Base-by-base conservation (phyloP, 306 rosid species). In the Casuarina equisetifolia region DNA sequence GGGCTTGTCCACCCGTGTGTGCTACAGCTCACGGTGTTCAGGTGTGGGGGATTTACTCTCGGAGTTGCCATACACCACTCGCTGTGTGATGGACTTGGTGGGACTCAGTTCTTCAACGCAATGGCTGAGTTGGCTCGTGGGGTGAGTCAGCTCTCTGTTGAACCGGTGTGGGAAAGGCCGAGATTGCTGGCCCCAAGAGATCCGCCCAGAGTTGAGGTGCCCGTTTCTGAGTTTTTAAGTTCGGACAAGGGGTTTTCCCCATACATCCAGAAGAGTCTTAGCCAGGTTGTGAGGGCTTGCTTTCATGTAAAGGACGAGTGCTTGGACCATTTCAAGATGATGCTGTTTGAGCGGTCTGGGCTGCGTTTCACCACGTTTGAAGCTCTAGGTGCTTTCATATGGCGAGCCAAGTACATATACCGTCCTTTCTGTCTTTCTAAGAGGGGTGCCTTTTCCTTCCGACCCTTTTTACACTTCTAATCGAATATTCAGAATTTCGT, bases 111-210 rank as follows among this genome's bases (percentile, higher is more conserved):
- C 78, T 94, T 94, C 78, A 88, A 81, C 35, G 86, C 88, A 9
- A 74, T 82, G 79, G 98, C 98, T 2, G 96, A 92, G 89, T 38
- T 89, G 52, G 97, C 96, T 5, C 97, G 97, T 12, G 94, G 97
- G 57, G 80, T 79, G 53, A 57, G 58, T 12, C 44, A 63, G 35
- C 43, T 82, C 11, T 62, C 77, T 42, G 62, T 83, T 32, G 80
- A 74, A 15, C 92, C 97, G 2, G 74, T 90, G 19, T 92, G 97
- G 97, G 73, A 89, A 1, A 79, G 98, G 9, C 82, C 58, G 1
- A 53, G 2, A 16, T 35, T 90, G 83, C 42, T 94, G 79, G 85
- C 91, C 3, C 90, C 93, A 4, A 78, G 94, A 19, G 73, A 84
- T 9, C 91, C 84, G 40, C 83, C 89, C 0, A 78, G 84, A 2